Conservation (phyloP, 2,329 filamentous ascomycete genomes). For the Gnomoniopsis sp. region DNA sequence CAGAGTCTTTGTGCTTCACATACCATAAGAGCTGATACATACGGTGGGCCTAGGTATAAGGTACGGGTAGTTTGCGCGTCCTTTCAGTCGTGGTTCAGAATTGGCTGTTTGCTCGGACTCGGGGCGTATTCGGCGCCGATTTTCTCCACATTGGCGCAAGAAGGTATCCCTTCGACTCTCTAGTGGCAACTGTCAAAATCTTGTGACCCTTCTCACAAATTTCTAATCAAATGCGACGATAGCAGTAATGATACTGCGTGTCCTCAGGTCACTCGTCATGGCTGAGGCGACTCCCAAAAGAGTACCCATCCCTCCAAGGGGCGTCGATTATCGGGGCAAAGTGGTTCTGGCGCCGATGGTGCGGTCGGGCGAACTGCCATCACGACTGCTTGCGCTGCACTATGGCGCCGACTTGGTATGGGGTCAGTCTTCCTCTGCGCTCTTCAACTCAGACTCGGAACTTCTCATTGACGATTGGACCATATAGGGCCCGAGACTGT, state of each 20-base stretch:
- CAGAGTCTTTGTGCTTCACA: no score
- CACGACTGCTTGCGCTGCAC: slow-evolving; percentile 80
- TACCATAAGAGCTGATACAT: no score
- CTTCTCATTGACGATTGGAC: slow-evolving; percentile 6
- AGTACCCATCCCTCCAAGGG: slow-evolving; percentile 81
- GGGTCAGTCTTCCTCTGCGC: slow-evolving; percentile 53
- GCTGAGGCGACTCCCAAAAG: slow-evolving; percentile 50
- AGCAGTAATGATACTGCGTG: slow-evolving; percentile 12
- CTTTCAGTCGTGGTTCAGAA: no score
- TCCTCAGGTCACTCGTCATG: slow-evolving; percentile 43
- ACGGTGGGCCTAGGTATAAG: no score
- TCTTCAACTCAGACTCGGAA: background rate
- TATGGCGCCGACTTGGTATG: slow-evolving; percentile 97
- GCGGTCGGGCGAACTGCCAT: slow-evolving; percentile 91
- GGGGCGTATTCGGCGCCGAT: no score
- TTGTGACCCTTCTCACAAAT: background rate
- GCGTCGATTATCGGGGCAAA: slow-evolving; percentile 91
- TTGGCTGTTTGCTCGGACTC: no score
- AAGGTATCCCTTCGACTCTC: no score
- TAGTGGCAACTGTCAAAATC: background rate
- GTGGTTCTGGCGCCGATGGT: slow-evolving; percentile 97
- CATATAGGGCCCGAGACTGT: slow-evolving; percentile 81
- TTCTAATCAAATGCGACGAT: background rate
- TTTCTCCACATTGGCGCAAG: no score
- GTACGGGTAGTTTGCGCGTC: no score